A percentile compares a stretch with the other conserved stretches of the same genome.
phyloP scores from a whole-genome alignment of 2,329 filamentous ascomycete species.

The Grosmannia clavigera region DNA sequence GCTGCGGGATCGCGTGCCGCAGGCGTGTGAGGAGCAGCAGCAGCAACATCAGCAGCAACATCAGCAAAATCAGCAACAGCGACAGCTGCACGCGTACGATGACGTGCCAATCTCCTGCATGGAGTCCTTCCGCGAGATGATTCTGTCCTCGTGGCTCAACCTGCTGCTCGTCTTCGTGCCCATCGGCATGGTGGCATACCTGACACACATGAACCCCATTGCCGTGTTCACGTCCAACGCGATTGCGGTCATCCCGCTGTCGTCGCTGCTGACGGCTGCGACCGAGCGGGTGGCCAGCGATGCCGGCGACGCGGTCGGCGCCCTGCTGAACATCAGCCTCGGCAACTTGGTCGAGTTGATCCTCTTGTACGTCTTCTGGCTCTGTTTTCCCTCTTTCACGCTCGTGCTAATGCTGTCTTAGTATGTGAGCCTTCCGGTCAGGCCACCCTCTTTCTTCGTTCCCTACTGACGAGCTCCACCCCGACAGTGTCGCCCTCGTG shows the following conservation, averaged over 20 bases:
- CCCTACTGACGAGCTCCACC: neutral
- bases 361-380: conserved; percentile 44
- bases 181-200: conserved; percentile 55
- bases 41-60: neutral
- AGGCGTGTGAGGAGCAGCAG: neutral
- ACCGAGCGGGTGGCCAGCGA: conserved; percentile 57
- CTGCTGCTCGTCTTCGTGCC: conserved; percentile 66
- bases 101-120: neutral
- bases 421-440: conserved; percentile 48
- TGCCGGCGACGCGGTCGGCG: conserved; percentile 7
- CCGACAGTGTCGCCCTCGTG: conserved; percentile 51
- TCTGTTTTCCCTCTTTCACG: neutral
- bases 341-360: conserved; percentile 70
- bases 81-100: neutral
- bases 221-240: conserved; percentile 63
- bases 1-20: neutral
- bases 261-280: conserved; percentile 58
- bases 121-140: conserved; percentile 24
- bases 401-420: conserved; percentile 22
- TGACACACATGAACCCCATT: conserved; percentile 40
- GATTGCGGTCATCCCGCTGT: conserved; percentile 62
- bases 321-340: conserved; percentile 36
- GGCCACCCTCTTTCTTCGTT: conserved; percentile 12
- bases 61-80: neutral
- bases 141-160: conserved; percentile 68